Evolutionary conservation across 202 grass and related monocot genomes (phyloP).

Genomic region (Dendrocalamus latiflorus): DNA sequence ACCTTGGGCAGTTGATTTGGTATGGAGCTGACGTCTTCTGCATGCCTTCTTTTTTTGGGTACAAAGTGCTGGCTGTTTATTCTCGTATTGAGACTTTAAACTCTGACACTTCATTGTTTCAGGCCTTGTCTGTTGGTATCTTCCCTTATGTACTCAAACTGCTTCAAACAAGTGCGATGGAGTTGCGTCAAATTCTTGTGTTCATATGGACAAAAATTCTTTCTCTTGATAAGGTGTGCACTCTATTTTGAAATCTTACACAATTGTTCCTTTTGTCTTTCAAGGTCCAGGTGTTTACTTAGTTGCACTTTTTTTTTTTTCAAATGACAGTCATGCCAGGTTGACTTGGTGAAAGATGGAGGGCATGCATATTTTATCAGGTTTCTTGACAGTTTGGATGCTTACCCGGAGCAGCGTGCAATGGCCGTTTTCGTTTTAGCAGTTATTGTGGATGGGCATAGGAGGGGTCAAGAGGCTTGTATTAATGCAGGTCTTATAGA

Average conservation of each 20-base stretch:
- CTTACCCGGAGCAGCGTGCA: slow-evolving; percentile 88
- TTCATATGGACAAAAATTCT: slow-evolving; percentile 99
- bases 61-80: slow-evolving; percentile 5
- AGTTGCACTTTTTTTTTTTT: background rate
- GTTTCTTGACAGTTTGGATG: slow-evolving; percentile 94
- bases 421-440: slow-evolving; percentile 98
- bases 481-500: slow-evolving; percentile 68
- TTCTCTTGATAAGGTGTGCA: slow-evolving; percentile 81
- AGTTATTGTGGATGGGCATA: slow-evolving; percentile 91
- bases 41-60: background rate
- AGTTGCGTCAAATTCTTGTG: slow-evolving; percentile 95
- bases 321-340: slow-evolving; percentile 86
- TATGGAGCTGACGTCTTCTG: slow-evolving; percentile 30
- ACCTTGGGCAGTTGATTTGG: slow-evolving; percentile 98
- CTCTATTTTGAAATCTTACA: background rate
- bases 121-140: slow-evolving; percentile 94
- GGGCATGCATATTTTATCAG: slow-evolving; percentile 91
- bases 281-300: slow-evolving; percentile 20
- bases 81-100: slow-evolving; percentile 23
- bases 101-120: slow-evolving; percentile 25
- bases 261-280: slow-evolving; percentile 1
- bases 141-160: slow-evolving; percentile 98
- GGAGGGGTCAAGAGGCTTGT: slow-evolving; percentile 83
- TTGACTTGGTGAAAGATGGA: slow-evolving; percentile 94
- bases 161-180: slow-evolving; percentile 85